Evolutionary conservation across 257 asterid genomes (phyloP).

Genomic region (Gentiana macrophylla): DNA sequence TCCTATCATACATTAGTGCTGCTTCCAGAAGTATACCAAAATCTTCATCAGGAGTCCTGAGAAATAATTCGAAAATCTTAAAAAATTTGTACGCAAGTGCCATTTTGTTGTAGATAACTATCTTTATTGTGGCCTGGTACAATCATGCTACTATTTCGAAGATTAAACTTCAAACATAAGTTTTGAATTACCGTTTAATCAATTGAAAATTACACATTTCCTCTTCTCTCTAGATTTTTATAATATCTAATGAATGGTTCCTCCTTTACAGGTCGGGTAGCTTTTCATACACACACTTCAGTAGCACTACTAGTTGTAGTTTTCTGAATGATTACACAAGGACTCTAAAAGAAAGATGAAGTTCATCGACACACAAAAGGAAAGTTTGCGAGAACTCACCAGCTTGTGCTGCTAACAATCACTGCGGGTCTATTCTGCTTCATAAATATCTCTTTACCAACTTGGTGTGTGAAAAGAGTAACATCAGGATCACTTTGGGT

Average conservation of each 20-base stretch:
- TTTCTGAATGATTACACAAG: too few species aligned
- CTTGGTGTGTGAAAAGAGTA: constrained; percentile 59
- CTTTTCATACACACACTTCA: too few species aligned
- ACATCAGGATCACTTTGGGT: constrained; percentile 27
- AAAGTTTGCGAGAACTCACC: constrained; percentile 37
- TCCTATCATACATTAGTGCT: constrained; percentile 92
- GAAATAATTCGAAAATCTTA: constrained; percentile 3
- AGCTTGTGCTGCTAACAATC: constrained; percentile 94
- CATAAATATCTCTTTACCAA: constrained; percentile 40
- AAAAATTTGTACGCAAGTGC: too few species aligned
- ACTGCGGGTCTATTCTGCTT: constrained; percentile 83
- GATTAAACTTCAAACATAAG: constrained; percentile 23
- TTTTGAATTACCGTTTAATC: constrained; percentile 19
- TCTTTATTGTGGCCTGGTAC: not conserved
- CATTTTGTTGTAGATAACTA: not conserved
- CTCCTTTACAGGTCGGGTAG: too few species aligned
- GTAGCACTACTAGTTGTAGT: too few species aligned
- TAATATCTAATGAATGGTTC: too few species aligned
- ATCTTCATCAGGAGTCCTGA: constrained; percentile 97
- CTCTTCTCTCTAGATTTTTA: too few species aligned
- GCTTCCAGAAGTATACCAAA: constrained; percentile 89
- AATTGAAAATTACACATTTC: constrained; percentile 52
- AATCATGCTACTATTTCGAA: too few species aligned
- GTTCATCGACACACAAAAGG: not conserved
- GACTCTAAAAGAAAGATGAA: not conserved